phyloP scores from a whole-genome alignment of 768 basidiomycete genomes.

The Leccinum imitatum region DNA sequence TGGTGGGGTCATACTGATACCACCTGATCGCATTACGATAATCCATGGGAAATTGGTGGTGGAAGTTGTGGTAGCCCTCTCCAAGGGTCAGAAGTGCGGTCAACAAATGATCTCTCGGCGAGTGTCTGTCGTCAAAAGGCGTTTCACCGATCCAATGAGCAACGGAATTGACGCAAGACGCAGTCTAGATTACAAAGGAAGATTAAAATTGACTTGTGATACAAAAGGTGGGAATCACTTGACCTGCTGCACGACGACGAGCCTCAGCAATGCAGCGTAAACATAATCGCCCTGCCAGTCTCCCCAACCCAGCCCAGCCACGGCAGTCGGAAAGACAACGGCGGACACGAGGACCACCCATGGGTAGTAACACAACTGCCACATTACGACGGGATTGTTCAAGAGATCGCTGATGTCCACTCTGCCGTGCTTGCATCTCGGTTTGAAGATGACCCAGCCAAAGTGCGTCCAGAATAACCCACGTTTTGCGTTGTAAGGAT shows the following conservation, averaged over 20 bases:
- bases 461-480: slow-evolving; percentile 1
- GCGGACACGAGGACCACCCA: neutral
- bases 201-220: neutral
- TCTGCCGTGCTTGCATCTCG: slow-evolving; percentile 1
- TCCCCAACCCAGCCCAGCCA: slow-evolving; percentile 6
- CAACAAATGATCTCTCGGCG: slow-evolving; percentile 1
- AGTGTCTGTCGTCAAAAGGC: slow-evolving; percentile 4
- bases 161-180: slow-evolving; percentile 3
- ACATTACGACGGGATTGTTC: slow-evolving; percentile 3
- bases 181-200: neutral
- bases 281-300: slow-evolving; percentile 9
- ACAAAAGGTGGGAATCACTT: neutral
- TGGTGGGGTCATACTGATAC: slow-evolving; percentile 5
- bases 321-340: neutral
- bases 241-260: slow-evolving; percentile 5
- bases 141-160: slow-evolving; percentile 5
- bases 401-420: slow-evolving; percentile 6
- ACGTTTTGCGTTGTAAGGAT: slow-evolving; percentile 3
- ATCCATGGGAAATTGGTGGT: slow-evolving; percentile 7
- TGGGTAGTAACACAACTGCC: slow-evolving; percentile 5
- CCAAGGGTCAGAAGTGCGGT: slow-evolving; percentile 2
- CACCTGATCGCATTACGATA: slow-evolving; percentile 1
- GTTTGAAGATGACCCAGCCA: slow-evolving; percentile 3
- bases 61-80: slow-evolving; percentile 8
- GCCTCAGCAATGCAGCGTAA: slow-evolving; percentile 2